Percentiles rank a stretch among this genome's conserved stretches.
Evolutionary conservation across 2,329 filamentous ascomycete species (phyloP).

Genomic region (Talaromyces sp.): DNA sequence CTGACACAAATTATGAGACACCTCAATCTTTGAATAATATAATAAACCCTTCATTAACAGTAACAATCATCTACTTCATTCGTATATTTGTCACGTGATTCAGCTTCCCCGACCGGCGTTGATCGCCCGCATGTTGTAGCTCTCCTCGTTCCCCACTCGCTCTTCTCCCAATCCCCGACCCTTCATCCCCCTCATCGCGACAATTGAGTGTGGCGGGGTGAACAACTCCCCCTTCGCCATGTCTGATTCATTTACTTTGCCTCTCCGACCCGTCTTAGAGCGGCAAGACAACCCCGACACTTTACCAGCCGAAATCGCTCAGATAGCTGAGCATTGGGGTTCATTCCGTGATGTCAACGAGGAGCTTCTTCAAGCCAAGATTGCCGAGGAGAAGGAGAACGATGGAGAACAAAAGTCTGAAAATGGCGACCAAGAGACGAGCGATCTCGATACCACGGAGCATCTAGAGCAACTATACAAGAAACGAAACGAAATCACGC

Average conservation of each 20-base stretch:
- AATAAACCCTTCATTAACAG: too few relatives aligned
- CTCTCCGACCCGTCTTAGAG: slow-evolving; percentile 59
- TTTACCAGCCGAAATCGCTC: slow-evolving; percentile 74
- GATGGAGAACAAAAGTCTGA: slow-evolving; percentile 53
- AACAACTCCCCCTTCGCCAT: slow-evolving; percentile 26
- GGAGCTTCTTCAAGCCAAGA: slow-evolving; percentile 69
- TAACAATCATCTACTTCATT: too few relatives aligned
- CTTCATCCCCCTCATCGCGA: background rate
- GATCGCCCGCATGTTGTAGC: background rate
- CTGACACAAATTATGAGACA: too few relatives aligned
- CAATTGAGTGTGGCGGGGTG: background rate
- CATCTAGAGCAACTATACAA: slow-evolving; percentile 47
- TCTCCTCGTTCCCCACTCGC: background rate
- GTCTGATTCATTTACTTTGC: slow-evolving; percentile 54
- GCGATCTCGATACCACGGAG: slow-evolving; percentile 42
- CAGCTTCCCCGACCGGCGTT: background rate
- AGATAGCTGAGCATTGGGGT: slow-evolving; percentile 76
- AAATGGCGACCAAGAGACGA: slow-evolving; percentile 33
- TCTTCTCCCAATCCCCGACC: background rate
- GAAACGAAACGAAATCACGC: slow-evolving; percentile 47
- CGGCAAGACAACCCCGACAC: slow-evolving; percentile 57
- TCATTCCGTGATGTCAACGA: slow-evolving; percentile 82
- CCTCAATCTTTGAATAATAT: too few relatives aligned
- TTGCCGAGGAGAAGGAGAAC: slow-evolving; percentile 55
- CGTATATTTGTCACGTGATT: background rate